Base-by-base conservation (phyloP, 352 stramenopile genomes). In the Blastocystis hominis region DNA sequence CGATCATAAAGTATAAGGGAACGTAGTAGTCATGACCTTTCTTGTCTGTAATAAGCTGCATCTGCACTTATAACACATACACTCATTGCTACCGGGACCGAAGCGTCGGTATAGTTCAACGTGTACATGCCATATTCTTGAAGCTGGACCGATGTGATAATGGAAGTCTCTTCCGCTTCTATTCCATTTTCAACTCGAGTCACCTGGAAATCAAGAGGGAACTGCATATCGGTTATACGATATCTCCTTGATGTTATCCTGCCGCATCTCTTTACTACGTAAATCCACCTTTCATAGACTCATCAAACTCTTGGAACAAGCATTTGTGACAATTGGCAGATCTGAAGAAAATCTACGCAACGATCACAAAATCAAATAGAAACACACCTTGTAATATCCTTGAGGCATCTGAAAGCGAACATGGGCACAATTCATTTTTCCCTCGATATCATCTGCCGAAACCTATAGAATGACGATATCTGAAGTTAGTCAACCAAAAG, bases 1-100 rank as follows among this genome's bases (percentile, higher is more conserved):
- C 47, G 46, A 84, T 68, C 72, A 84, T 84, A 30, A 84, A 84
- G 47, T 47, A 84, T 7, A 84, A 34, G 20, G 72, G 72, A 63
- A 64, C 55, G 30, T 69, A 84, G 36, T 84, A 84, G 55, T 84
- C 68, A 53, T 84, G 72, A 53, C 72, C 72, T 17, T 47, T 13
- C 2, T 36, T 40, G 36, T 84, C 50, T 5, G 24, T 47, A 38
- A 13, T 50, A 3, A 84, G 36, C 13, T 66, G 3, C 15, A 84
- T 66, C 72, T 84, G 47, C 5, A 46, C 15, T 42, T 1, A 50
- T 24, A 42, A 0, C 2, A 42, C 20, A 44, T 15, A 50, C 34
- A n/a, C 9, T 40, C 34, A 53, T n/a, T 13, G 20, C 0, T 68
- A 84, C 72, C 2, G 72, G 47, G 34, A 17, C 44, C 17, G 47